phyloP scores from a whole-genome alignment of 176 grass and related monocot species.

The Bothriochloa decipiens region DNA sequence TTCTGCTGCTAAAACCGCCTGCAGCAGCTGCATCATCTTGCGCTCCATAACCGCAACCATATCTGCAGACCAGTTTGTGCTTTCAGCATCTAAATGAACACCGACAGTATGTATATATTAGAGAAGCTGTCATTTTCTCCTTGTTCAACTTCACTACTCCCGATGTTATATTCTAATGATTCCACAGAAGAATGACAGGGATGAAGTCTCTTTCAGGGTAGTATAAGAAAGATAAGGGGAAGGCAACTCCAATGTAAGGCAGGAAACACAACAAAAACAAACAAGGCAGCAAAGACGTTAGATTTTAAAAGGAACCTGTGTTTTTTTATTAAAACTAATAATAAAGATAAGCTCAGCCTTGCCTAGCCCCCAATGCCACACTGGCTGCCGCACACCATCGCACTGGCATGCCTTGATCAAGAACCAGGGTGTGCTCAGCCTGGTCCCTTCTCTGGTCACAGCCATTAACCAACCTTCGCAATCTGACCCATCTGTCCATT shows the following conservation, averaged over 20 bases:
- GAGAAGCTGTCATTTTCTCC: not conserved
- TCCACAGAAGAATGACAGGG: not conserved
- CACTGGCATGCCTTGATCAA: not conserved
- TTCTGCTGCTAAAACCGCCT: constrained; percentile 17
- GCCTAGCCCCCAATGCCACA: not conserved
- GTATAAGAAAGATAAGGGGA: not conserved
- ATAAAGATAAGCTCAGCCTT: not conserved
- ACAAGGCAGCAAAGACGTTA: not conserved
- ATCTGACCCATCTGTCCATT: too few species aligned
- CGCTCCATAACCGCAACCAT: not conserved
- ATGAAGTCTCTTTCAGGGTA: constrained; percentile 16
- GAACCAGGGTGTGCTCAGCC: not conserved
- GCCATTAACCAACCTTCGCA: too few species aligned
- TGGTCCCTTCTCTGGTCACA: too few species aligned
- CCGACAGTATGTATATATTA: not conserved
- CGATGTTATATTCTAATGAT: constrained; percentile 30
- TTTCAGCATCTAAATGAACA: constrained; percentile 2
- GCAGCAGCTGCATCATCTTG: not conserved
- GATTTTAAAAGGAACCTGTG: not conserved
- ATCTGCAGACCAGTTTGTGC: not conserved
- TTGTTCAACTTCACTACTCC: constrained; percentile 1
- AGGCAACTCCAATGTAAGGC: constrained; percentile 1
- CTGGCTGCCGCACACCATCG: too few species aligned
- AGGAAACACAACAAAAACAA: not conserved
- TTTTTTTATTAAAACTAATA: not conserved